Evolutionary conservation across 495 filamentous ascomycete genomes (phyloP).

Genomic region (Beverwykella pulmonaria): DNA sequence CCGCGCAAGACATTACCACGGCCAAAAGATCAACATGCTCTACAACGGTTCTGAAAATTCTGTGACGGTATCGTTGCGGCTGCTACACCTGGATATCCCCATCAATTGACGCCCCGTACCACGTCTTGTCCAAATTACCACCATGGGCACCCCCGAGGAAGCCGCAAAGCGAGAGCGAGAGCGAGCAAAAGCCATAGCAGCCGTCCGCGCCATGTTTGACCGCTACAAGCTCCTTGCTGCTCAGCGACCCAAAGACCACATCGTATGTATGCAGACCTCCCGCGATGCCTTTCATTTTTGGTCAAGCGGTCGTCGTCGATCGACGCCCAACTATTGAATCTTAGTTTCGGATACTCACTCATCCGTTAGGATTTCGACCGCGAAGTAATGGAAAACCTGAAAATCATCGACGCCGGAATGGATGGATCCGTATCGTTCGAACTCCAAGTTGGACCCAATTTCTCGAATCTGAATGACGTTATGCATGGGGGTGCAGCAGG

Average conservation of each 20-base stretch:
- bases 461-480: slow-evolving; percentile 40
- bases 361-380: slow-evolving; percentile 42
- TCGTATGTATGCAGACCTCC: slow-evolving; percentile 17
- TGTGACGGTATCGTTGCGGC: no score
- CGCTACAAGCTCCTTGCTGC: slow-evolving; percentile 38
- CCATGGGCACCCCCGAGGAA: not conserved
- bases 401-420: slow-evolving; percentile 43
- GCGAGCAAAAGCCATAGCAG: slow-evolving; percentile 39
- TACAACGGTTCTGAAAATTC: no score
- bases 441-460: slow-evolving; percentile 26
- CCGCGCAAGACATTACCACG: no score
- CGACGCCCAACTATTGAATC: not conserved
- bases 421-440: slow-evolving; percentile 37
- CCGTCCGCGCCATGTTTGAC: slow-evolving; percentile 48
- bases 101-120: no score
- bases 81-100: no score
- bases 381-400: slow-evolving; percentile 46
- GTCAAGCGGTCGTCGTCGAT: no score
- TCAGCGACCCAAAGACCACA: slow-evolving; percentile 24
- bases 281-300: no score
- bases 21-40: no score
- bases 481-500: slow-evolving; percentile 47
- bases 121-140: no score
- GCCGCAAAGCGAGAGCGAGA: slow-evolving; percentile 7
- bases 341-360: not conserved